A percentile compares a stretch with the other conserved stretches of the same genome.
Conservation (phyloP, 805 yeast genomes). For the Wickerhamomyces chaumierensis region DNA sequence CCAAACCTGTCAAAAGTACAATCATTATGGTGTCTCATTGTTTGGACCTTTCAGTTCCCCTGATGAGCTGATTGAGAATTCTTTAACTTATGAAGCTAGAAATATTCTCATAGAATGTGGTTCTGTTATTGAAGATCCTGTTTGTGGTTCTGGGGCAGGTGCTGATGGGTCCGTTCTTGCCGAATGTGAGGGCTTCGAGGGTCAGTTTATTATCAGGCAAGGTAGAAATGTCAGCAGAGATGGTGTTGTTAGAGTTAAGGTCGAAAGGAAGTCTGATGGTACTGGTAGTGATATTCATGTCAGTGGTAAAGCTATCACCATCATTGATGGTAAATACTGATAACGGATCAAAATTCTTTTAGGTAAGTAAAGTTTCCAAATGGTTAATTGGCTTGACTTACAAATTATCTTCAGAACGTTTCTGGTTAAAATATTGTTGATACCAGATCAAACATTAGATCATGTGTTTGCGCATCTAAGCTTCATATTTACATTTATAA, state of each 20-base stretch:
- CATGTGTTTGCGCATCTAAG: no score
- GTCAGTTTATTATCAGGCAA: conserved; percentile 21
- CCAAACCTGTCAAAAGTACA: conserved; percentile 10
- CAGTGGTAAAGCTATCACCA: conserved; percentile 30
- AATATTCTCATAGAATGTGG: conserved; percentile 27
- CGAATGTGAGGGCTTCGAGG: conserved; percentile 11
- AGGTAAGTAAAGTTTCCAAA: no score
- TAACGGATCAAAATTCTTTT: no score
- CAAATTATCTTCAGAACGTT: no score
- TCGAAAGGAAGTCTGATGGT: conserved; percentile 9
- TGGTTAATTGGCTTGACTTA: no score
- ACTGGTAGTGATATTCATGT: conserved; percentile 16
- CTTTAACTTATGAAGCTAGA: conserved; percentile 26
- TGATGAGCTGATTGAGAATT: conserved; percentile 4
- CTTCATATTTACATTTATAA: no score
- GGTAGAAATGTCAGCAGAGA: conserved; percentile 29
- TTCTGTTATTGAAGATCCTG: conserved; percentile 38
- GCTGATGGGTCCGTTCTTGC: conserved; percentile 22
- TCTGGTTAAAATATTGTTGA: no score
- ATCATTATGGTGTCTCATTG: conserved; percentile 25
- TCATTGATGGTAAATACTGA: conserved; percentile 22
- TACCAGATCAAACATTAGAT: no score
- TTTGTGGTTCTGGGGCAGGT: conserved; percentile 39
- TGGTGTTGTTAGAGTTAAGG: conserved; percentile 22
- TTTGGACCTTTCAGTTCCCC: conserved; percentile 23